Base-by-base conservation (phyloP, 1,284 basidiomycete species). In the Xanthoconium separans region DNA sequence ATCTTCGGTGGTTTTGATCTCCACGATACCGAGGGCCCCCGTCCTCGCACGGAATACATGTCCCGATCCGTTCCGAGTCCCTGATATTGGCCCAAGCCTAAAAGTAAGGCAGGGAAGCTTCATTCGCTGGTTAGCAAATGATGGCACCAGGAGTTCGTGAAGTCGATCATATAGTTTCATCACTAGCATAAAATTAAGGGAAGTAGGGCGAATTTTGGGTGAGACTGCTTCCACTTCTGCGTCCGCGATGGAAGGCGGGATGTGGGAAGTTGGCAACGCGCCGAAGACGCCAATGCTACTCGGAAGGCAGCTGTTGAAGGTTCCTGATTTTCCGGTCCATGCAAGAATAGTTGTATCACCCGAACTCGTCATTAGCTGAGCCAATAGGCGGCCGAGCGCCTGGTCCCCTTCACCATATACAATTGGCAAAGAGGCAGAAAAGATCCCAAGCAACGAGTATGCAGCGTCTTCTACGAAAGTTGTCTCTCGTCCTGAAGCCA, bases 71-170 rank as follows among this genome's bases (percentile, higher is more conserved):
- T 12, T 39, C 20, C 42, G 15, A 7, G 29, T 20, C 24, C 31
- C 37, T 10, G 37, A 48, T 13, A 51, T 27, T 6, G 31, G 27
- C 9, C 46, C 46, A 4, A 53, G 47, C 18, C 36, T 51, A 39
- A 53, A 53, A 36, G 47, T 27, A 18, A 44, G 41, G n/a, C 51
- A 51, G 1, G 51, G 47, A 18, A 51, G 34, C 6, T 31, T 53
- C 47, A 51, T 53, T 34, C 47, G 24, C 29, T 37, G 27, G n/a
- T 36, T 37, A 9, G 29, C 33, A 37, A 50, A 36, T 9, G 31
- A 44, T n/a, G 48, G 47, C 3, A 50, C 18, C 7, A 29, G 34
- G 20, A 53, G 41, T 11, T 27, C 27, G 15, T 43, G 15, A 31
- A 53, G 48, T 24, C 47, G 20, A 10, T 53, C 48, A 18, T 51